Conservation (phyloP, 2,329 filamentous ascomycete species). For the Penicillium italicum region DNA sequence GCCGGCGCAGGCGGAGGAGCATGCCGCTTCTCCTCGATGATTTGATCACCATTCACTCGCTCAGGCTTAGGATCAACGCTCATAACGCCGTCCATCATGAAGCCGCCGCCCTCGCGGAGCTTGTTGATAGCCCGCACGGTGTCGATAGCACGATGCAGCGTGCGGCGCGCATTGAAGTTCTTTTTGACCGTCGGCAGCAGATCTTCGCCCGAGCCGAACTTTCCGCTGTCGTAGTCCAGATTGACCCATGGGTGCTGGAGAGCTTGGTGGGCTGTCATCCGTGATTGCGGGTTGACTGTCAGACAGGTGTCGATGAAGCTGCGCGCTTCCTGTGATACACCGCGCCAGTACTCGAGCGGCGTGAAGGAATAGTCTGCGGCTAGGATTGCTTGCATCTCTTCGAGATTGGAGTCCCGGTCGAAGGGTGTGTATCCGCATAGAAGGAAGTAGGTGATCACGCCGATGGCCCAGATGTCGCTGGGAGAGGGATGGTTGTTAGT, state of each 20-base stretch:
- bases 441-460: slow-evolving; percentile 97
- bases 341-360: slow-evolving; percentile 92
- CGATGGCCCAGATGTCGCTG: slow-evolving; percentile 92
- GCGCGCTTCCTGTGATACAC: slow-evolving; percentile 78
- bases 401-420: slow-evolving; percentile 92
- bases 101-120: slow-evolving; percentile 57
- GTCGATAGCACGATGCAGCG: slow-evolving; percentile 64
- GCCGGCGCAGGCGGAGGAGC: slow-evolving; percentile 14
- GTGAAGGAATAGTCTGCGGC: slow-evolving; percentile 95
- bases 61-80: slow-evolving; percentile 54
- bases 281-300: slow-evolving; percentile 79
- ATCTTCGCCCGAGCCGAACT: slow-evolving; percentile 48
- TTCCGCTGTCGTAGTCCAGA: slow-evolving; percentile 48
- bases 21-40: slow-evolving; percentile 36
- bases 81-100: slow-evolving; percentile 61
- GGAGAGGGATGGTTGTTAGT: slow-evolving; percentile 2
- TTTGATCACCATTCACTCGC: slow-evolving; percentile 43
- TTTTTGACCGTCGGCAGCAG: slow-evolving; percentile 64
- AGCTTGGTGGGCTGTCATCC: slow-evolving; percentile 85
- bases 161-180: slow-evolving; percentile 65
- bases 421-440: slow-evolving; percentile 98
- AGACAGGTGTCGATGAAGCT: slow-evolving; percentile 91
- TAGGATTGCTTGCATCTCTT: slow-evolving; percentile 99
- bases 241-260: slow-evolving; percentile 64
- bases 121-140: slow-evolving; percentile 67